phyloP scores from a whole-genome alignment of 2,329 filamentous ascomycete species.

The Fusarium globosum region DNA sequence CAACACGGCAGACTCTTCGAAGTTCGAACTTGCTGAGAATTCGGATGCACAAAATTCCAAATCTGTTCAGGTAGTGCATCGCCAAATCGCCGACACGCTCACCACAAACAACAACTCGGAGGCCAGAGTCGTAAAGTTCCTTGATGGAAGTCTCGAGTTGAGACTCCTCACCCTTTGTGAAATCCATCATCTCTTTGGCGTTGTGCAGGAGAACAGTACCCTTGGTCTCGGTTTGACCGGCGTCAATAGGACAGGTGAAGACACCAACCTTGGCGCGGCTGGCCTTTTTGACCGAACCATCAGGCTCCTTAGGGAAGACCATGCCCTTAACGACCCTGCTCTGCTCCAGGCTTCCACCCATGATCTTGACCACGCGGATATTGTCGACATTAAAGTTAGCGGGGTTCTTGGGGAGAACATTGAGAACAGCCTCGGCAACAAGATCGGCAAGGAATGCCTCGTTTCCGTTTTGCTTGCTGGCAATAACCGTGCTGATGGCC shows the following conservation, averaged over 20 bases:
- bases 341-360: conserved; percentile 95
- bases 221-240: conserved; percentile 97
- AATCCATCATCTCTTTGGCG: conserved; percentile 98
- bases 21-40: conserved; percentile 98
- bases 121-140: conserved; percentile 92
- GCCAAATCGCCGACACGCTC: conserved; percentile 95
- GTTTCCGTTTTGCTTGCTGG: conserved; percentile 94
- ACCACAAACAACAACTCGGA: conserved; percentile 92
- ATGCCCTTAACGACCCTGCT: conserved; percentile 96
- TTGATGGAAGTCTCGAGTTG: conserved; percentile 94
- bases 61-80: conserved; percentile 97
- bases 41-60: conserved; percentile 95
- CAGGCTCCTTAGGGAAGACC: conserved; percentile 97
- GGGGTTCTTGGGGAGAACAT: conserved; percentile 95
- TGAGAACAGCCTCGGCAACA: conserved; percentile 85
- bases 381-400: conserved; percentile 99
- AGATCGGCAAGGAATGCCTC: conserved; percentile 89
- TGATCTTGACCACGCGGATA: conserved; percentile 98
- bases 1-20: conserved; percentile 91
- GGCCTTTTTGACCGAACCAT: conserved; percentile 91
- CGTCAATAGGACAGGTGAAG: conserved; percentile 95
- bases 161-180: conserved; percentile 94
- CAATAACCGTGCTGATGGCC: conserved; percentile 93
- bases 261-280: conserved; percentile 95
- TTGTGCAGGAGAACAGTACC: conserved; percentile 97